Conservation (phyloP, 2,329 filamentous ascomycete species). For the Fusarium subtropicale region DNA sequence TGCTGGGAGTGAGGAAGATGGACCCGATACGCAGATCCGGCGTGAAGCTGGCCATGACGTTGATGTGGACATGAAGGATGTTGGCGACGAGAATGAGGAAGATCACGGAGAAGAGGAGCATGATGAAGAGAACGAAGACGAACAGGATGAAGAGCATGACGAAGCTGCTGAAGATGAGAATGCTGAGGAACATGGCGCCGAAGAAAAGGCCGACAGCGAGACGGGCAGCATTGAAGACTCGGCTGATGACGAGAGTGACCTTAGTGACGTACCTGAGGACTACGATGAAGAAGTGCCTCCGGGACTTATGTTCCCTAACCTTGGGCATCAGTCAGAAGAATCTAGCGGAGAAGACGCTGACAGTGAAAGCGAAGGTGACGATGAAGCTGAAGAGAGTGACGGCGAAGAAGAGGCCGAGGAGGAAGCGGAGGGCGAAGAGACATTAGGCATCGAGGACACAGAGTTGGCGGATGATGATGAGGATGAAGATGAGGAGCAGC, state of each 20-base stretch:
- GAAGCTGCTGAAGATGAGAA: conserved; percentile 48
- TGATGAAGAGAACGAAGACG: conserved; percentile 47
- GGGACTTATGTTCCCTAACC: conserved; percentile 64
- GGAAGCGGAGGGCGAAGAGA: conserved; percentile 36
- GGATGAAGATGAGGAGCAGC: conserved; percentile 22
- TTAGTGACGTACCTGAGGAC: conserved; percentile 71
- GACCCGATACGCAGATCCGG: conserved; percentile 55
- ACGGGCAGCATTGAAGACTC: conserved; percentile 71
- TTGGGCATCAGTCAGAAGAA: conserved; percentile 51
- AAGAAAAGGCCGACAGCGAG: conserved; percentile 49
- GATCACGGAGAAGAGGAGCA: conserved; percentile 44
- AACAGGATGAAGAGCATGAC: conserved; percentile 43
- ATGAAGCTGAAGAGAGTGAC: conserved; percentile 40
- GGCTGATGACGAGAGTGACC: conserved; percentile 76
- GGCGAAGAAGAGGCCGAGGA: conserved; percentile 37
- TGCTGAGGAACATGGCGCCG: conserved; percentile 54
- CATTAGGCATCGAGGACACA: conserved; percentile 33
- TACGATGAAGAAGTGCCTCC: conserved; percentile 69
- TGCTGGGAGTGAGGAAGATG: conserved; percentile 56
- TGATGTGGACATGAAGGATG: conserved; percentile 60
- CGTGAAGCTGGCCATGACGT: conserved; percentile 51
- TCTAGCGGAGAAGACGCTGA: conserved; percentile 53
- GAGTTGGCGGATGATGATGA: conserved; percentile 32
- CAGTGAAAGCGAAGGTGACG: conserved; percentile 52
- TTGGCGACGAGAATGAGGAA: conserved; percentile 47